Conservation (phyloP, 768 basidiomycete genomes). For the Sistotremastrum suecicum region DNA sequence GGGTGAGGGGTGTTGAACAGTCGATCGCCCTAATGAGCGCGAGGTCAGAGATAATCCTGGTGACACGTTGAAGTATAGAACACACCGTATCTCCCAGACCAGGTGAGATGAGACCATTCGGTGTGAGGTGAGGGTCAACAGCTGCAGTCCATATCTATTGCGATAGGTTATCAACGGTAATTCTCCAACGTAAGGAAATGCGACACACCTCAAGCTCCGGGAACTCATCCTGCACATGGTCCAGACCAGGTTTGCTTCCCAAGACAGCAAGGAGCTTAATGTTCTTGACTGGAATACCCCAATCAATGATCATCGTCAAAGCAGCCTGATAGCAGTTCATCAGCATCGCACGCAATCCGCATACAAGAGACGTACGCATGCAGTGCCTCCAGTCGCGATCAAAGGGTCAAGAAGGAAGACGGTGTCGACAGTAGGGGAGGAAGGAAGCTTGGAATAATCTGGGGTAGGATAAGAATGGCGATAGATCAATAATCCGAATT, state of each 20-base stretch:
- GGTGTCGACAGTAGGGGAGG: constrained; percentile 57
- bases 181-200: neutral
- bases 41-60: neutral
- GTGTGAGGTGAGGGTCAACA: constrained; percentile 59
- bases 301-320: constrained; percentile 69
- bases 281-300: constrained; percentile 60
- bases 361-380: too few relatives aligned
- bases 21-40: constrained; percentile 54
- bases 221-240: constrained; percentile 45
- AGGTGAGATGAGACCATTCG: constrained; percentile 70
- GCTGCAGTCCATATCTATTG: constrained; percentile 76
- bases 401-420: constrained; percentile 88
- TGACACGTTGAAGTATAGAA: constrained; percentile 6
- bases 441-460: constrained; percentile 89
- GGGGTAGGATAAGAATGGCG: neutral
- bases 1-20: constrained; percentile 82
- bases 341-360: too few relatives aligned
- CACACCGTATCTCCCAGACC: constrained; percentile 84
- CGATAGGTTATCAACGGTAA: neutral
- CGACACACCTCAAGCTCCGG: constrained; percentile 69
- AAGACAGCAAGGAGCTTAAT: constrained; percentile 78
- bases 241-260: constrained; percentile 61
- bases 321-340: too few relatives aligned
- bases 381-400: constrained; percentile 90
- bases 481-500: neutral